Evolutionary conservation across 108 stramenopile genomes (phyloP).

Genomic region (Hondaea fermentalgiana): DNA sequence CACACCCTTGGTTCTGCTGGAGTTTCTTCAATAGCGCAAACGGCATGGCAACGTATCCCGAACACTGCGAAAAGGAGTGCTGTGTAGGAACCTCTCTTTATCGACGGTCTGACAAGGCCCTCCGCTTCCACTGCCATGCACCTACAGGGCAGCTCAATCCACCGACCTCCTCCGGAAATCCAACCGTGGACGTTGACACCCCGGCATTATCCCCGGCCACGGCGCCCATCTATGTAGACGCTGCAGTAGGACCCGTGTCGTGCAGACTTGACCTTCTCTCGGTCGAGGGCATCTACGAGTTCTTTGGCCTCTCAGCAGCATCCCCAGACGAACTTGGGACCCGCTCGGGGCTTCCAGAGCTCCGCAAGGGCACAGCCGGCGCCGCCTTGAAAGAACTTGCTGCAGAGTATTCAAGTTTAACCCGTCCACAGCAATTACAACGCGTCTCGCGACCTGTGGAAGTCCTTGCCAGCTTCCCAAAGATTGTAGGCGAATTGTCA

Average conservation of each 20-base stretch:
- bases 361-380: neutral
- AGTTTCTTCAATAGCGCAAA: neutral
- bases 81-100: neutral
- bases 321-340: neutral
- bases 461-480: neutral
- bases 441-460: neutral
- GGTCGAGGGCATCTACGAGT: neutral
- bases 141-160: neutral
- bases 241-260: neutral
- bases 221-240: neutral
- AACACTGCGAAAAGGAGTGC: constrained; percentile 10
- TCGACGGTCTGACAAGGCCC: constrained; percentile 9
- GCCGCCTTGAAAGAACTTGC: neutral
- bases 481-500: neutral
- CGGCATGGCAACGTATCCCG: neutral
- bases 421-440: neutral
- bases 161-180: neutral
- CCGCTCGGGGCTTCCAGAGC: neutral
- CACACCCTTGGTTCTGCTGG: constrained; percentile 17
- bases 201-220: neutral
- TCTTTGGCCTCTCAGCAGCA: neutral
- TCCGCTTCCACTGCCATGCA: neutral
- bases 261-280: neutral
- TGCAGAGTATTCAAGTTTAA: neutral
- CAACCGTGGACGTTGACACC: neutral